Percentiles rank a stretch among this genome's conserved stretches.
These are phyloP conservation scores for Xerocomus cyaneibrunnescens DNA, from an alignment of 1,284 basidiomycete genomes.

Conservation along the genomic window DNA sequence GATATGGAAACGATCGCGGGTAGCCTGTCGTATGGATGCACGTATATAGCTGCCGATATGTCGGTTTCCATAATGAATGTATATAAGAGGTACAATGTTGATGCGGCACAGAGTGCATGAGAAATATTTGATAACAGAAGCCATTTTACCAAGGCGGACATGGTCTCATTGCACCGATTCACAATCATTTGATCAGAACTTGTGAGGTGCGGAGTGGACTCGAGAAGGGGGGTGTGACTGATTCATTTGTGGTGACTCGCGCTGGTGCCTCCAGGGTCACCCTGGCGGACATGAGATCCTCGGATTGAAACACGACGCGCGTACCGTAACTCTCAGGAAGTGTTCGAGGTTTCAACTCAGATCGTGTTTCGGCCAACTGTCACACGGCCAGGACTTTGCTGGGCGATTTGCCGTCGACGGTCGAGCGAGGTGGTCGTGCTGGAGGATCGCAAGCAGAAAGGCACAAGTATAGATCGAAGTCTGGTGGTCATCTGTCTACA, in stretches of 20 bases:
- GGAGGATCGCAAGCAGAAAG: slow-evolving; percentile 23
- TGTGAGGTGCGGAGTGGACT: slow-evolving; percentile 4
- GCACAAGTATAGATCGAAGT: background rate
- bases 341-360: slow-evolving; percentile 8
- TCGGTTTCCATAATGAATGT: slow-evolving; percentile 2
- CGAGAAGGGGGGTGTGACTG: background rate
- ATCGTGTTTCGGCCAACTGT: slow-evolving; percentile 10
- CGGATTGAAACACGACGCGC: slow-evolving; percentile 17
- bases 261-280: slow-evolving; percentile 8
- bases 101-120: background rate
- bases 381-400: background rate
- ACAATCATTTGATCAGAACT: slow-evolving; percentile 15
- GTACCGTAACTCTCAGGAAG: background rate
- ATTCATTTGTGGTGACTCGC: slow-evolving; percentile 9
- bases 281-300: slow-evolving; percentile 14
- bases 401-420: slow-evolving; percentile 3
- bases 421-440: background rate
- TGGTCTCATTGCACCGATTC: slow-evolving; percentile 19
- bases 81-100: background rate
- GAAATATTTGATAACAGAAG: slow-evolving; percentile 7
- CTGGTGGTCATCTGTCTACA: background rate
- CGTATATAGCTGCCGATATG: background rate
- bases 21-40: background rate
- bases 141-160: background rate
- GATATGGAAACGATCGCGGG: background rate